Base-by-base conservation (phyloP, 2,329 filamentous ascomycete genomes). In the Diaporthe australafricana region DNA sequence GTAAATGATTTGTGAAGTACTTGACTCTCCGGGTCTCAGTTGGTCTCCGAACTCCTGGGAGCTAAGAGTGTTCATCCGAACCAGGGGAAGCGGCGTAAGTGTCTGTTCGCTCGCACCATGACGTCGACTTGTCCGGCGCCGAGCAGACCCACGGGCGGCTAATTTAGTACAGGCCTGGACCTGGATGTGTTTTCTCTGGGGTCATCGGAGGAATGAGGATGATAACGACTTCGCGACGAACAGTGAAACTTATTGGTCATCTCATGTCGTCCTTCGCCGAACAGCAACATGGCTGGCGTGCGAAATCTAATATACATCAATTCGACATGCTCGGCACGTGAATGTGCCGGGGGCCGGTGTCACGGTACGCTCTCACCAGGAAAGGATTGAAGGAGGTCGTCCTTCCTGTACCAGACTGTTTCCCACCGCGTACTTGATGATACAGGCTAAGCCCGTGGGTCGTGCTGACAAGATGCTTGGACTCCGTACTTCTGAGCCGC, bases 11-110 rank as follows among this genome's bases (percentile, higher is more conserved):
- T 62, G 38, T 16, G 14, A 14, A 27, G 45, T 17, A 35, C 11
- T 14, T 20, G 22, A n/a, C 25, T 22, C 17, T 25, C 6, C 4
- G 57, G 22, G 4, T 22, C 22, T 9, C 17, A 47, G 5, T 5
- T 30, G 12, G 27, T 35, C 30, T 63, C 40, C 42, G 42, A 48
- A 8, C 25, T 47, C 12, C 35, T 20, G 7, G 27, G 17, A 35
- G 42, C 57, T 25, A 63, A 63, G 57, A 22, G 25, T 12, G 42
- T 63, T 63, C 60, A 17, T 63, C 60, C 42, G 60, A 63, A 14
- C 60, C 4, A 48, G 40, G 40, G 56, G 56, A 16, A 30, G 56
- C 25, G 45, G 42, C 27, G 12, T 6, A 5, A 17, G 35, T 14
- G 27, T 63, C 42, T 48, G 42, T 63, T 48, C 60, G 42, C 42